Evolutionary conservation across 371 early-diverging fungal genomes (phyloP).

Genomic region (Apophysomyces elegans): DNA sequence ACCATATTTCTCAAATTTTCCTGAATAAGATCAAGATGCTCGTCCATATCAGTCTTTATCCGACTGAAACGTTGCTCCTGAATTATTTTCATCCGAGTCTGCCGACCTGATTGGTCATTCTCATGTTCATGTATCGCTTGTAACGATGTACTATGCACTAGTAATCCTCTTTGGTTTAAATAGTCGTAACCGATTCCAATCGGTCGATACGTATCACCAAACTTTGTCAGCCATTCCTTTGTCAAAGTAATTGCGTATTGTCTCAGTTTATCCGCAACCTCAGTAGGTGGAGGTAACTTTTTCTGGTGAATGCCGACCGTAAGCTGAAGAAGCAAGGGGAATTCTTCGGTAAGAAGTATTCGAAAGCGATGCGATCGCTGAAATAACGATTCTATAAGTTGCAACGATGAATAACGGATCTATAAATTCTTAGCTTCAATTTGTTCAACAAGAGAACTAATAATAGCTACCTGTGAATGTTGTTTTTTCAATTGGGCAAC

Average conservation of each 20-base stretch:
- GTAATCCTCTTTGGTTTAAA: conserved; percentile 38
- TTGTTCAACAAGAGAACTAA: background rate
- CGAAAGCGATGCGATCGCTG: conserved; percentile 71
- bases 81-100: conserved; percentile 28
- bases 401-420: conserved; percentile 71
- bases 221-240: conserved; percentile 63
- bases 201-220: conserved; percentile 54
- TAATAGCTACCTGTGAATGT: conserved; percentile 64
- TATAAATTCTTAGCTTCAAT: conserved; percentile 17
- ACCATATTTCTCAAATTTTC: conserved; percentile 61
- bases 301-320: conserved; percentile 62
- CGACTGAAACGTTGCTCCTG: conserved; percentile 49
- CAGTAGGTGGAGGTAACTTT: conserved; percentile 60
- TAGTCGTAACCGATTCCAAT: conserved; percentile 63
- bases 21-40: conserved; percentile 46
- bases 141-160: conserved; percentile 12
- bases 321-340: conserved; percentile 59
- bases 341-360: conserved; percentile 52
- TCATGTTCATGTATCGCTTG: conserved; percentile 29
- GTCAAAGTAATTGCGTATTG: conserved; percentile 54
- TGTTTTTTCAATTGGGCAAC: conserved; percentile 59
- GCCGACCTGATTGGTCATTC: conserved; percentile 19
- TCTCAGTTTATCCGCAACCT: conserved; percentile 56
- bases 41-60: conserved; percentile 46
- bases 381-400: conserved; percentile 66